A percentile compares a stretch with the other conserved stretches of the same genome.
These are phyloP conservation scores for Arthroderma sp. DNA, from an alignment of 2,329 filamentous ascomycete species.

Conservation along the genomic window DNA sequence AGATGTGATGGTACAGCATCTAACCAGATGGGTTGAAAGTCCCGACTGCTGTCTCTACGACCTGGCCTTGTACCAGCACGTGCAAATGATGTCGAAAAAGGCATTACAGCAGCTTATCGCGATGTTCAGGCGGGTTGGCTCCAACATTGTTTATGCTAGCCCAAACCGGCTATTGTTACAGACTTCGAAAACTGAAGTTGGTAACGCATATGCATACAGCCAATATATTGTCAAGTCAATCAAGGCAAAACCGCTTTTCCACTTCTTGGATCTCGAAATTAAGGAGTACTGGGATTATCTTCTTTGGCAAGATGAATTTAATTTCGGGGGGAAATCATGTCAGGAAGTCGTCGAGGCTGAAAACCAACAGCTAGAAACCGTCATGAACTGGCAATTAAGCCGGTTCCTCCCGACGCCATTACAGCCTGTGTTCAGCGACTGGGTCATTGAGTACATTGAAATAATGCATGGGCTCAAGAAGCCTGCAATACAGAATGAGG, in stretches of 20 bases:
- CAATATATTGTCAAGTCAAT: conserved; percentile 98
- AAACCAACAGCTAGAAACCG: conserved; percentile 68
- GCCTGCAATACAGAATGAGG: conserved; percentile 38
- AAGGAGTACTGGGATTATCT: conserved; percentile 99
- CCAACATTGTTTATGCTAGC: conserved; percentile 88
- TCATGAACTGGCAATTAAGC: conserved; percentile 97
- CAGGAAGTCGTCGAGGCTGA: conserved; percentile 63
- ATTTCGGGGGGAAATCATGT: conserved; percentile 91
- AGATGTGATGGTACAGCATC: conserved; percentile 90
- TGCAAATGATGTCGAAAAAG: conserved; percentile 97
- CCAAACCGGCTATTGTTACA: conserved; percentile 81
- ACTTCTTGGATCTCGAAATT: conserved; percentile 93
- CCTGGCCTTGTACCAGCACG: conserved; percentile 84
- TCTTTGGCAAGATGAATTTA: conserved; percentile 97
- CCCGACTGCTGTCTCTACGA: conserved; percentile 93
- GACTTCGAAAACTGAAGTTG: conserved; percentile 91
- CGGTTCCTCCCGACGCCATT: conserved; percentile 72
- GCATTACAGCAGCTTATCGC: conserved; percentile 94
- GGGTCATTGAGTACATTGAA: conserved; percentile 88
- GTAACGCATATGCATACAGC: conserved; percentile 90
- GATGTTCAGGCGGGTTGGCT: conserved; percentile 89
- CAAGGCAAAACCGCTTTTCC: conserved; percentile 85
- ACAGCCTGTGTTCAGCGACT: conserved; percentile 76
- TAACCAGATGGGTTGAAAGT: conserved; percentile 93
- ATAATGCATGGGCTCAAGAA: conserved; percentile 83